Evolutionary conservation across 805 yeast genomes (phyloP).

Genomic region (Suhomyces canberraensis): DNA sequence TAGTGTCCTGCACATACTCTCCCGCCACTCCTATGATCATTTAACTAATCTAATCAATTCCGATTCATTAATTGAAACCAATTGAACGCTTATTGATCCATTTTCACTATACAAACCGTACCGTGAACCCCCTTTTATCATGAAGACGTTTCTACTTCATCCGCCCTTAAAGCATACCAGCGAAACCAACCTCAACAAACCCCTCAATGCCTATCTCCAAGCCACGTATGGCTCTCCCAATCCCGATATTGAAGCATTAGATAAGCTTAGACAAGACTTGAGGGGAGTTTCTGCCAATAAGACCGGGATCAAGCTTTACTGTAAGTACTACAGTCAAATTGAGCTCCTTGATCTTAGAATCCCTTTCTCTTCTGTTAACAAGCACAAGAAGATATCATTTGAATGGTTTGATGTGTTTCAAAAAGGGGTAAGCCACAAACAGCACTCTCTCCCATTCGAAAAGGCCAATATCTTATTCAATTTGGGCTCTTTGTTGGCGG

Average conservation of each 20-base stretch:
- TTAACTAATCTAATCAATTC: too few relatives aligned
- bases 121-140: constrained; percentile 3
- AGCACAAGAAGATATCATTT: constrained; percentile 50
- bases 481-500: constrained; percentile 60
- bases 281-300: constrained; percentile 44
- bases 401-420: constrained; percentile 79
- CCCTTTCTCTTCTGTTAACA: constrained; percentile 56
- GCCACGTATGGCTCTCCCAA: constrained; percentile 60
- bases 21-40: too few relatives aligned
- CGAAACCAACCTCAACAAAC: constrained; percentile 62
- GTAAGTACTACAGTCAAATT: constrained; percentile 74
- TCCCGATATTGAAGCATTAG: constrained; percentile 52
- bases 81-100: too few relatives aligned
- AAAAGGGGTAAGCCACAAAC: constrained; percentile 48
- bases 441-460: constrained; percentile 81
- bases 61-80: too few relatives aligned
- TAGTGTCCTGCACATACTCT: too few relatives aligned
- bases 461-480: constrained; percentile 84
- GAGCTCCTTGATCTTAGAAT: constrained; percentile 76
- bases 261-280: constrained; percentile 58
- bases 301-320: constrained; percentile 52
- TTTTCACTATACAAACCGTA: too few relatives aligned
- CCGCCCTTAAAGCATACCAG: constrained; percentile 45
- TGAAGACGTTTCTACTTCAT: constrained; percentile 18
- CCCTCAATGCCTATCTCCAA: constrained; percentile 55